Evolutionary conservation across 106 monocot genomes (phyloP), one percentile per base, ranked within the genome.

Genomic region (Alisma plantagoaquatica): DNA sequence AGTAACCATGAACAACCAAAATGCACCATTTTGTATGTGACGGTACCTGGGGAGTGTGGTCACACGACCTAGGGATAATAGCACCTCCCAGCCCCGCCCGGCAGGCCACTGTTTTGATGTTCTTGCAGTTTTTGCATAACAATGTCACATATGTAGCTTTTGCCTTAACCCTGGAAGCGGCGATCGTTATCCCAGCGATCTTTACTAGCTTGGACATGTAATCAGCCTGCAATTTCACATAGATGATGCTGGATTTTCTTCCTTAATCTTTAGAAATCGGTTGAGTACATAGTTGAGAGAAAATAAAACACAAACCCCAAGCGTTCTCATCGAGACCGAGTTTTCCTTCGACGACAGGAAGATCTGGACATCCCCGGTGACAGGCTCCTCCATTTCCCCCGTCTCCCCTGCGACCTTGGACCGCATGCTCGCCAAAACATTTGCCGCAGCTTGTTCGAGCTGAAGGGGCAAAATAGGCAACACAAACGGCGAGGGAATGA

Each of bases 131-230:
- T 81, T 96, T 96, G 69, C 96, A 96, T 52, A 82, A 26, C 5
- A 96, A 71, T 1, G 80, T 96, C 31, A 96, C 96, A 72, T 96
- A 85, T 4, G 96, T 96, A 22, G 96, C 96, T 64, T 96, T 96
- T 31, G 96, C 96, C 75, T 96, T 96, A 51, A 89, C 84, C 44
- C 88, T 74, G 6, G 96, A 96, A 15, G 96, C 84, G 7, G 96
- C 96, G 51, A 96, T 96, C 0, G 78, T 68, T 19, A 96, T 96
- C 10, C 96, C 96, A 10, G 89, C 69, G 45, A 96, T 89, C 73
- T 89, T 96, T n/a, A 96, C 89, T 27, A 89, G 84, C 74, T 84
- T 96, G 9, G 89, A 96, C 96, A 89, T 96, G 73, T 21, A 65
- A 10, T 96, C 96, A 22, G 96, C 88, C 94, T 96, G 14, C 10